Evolutionary conservation across 2,329 filamentous ascomycete genomes (phyloP).

Genomic region (Claviceps fusiformis): DNA sequence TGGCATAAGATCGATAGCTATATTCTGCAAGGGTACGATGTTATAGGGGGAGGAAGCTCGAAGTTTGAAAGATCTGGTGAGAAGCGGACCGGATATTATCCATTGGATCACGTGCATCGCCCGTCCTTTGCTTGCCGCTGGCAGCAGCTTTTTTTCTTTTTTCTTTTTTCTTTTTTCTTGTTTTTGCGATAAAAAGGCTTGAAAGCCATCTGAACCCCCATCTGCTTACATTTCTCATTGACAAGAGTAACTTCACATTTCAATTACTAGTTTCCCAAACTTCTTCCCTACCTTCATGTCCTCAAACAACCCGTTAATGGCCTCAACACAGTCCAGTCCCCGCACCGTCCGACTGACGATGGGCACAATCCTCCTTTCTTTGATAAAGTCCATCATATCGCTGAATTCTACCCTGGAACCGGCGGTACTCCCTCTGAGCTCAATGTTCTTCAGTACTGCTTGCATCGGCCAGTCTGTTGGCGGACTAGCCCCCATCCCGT

Average conservation of each 20-base stretch:
- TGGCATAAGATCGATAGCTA: too few species aligned
- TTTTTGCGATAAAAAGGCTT: too few species aligned
- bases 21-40: too few species aligned
- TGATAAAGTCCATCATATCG: constrained; percentile 78
- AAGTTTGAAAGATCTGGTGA: neutral
- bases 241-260: constrained; percentile 30
- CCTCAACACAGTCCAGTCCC: constrained; percentile 61
- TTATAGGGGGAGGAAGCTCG: too few species aligned
- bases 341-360: constrained; percentile 62
- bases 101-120: neutral
- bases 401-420: constrained; percentile 76
- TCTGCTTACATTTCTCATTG: too few species aligned
- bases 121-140: too few species aligned
- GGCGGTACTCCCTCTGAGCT: constrained; percentile 82
- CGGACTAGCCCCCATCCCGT: constrained; percentile 81
- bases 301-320: constrained; percentile 67
- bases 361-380: constrained; percentile 57
- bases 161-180: too few species aligned
- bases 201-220: too few species aligned
- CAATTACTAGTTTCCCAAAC: constrained; percentile 85
- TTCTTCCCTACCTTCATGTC: constrained; percentile 78
- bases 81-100: too few species aligned
- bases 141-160: too few species aligned
- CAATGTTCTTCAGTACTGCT: constrained; percentile 76
- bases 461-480: constrained; percentile 79